phyloP scores from a whole-genome alignment of 2,329 filamentous ascomycete genomes.

The Chaetomium globosum region DNA sequence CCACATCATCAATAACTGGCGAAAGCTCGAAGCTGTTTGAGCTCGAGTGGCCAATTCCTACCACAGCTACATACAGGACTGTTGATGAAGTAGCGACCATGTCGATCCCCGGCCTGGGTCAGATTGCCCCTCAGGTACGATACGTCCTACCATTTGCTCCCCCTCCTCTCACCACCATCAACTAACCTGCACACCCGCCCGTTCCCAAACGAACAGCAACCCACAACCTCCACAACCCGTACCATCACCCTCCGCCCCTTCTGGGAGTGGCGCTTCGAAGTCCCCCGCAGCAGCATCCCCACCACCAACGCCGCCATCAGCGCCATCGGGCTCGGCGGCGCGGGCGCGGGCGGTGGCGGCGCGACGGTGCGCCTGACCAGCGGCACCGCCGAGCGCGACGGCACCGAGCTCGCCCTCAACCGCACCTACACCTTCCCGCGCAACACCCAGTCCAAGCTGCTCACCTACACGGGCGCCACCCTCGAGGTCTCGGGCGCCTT shows the following conservation, averaged over 20 bases:
- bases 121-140: conserved; percentile 32
- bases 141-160: neutral
- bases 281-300: conserved; percentile 48
- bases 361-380: conserved; percentile 65
- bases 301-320: neutral
- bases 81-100: conserved; percentile 23
- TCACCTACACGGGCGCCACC: conserved; percentile 88
- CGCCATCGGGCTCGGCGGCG: neutral
- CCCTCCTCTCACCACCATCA: neutral
- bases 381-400: conserved; percentile 90
- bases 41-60: neutral
- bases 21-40: conserved; percentile 10
- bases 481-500: conserved; percentile 70
- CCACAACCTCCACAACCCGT: conserved; percentile 45
- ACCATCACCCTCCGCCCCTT: conserved; percentile 60
- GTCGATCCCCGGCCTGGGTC: conserved; percentile 36
- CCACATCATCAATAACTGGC: neutral
- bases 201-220: conserved; percentile 6
- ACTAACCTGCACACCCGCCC: neutral
- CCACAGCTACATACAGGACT: neutral
- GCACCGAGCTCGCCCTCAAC: conserved; percentile 83
- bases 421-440: conserved; percentile 80
- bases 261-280: conserved; percentile 79
- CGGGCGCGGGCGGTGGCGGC: conserved; percentile 49
- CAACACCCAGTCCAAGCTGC: conserved; percentile 76